phyloP scores from a whole-genome alignment of 164 flowering plant species.

The Liriodendron chinense region DNA sequence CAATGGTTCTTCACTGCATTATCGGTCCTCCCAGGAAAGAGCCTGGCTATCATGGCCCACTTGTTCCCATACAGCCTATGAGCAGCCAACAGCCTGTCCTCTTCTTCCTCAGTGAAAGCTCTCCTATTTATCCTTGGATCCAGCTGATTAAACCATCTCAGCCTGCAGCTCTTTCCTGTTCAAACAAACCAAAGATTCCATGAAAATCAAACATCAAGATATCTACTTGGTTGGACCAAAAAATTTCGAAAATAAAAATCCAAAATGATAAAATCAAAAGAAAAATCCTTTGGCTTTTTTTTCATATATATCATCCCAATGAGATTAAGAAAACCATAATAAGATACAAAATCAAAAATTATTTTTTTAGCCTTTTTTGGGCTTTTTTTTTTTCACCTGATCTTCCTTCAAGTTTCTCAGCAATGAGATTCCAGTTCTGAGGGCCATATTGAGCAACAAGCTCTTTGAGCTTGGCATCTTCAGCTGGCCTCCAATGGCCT shows the following conservation, averaged over 20 bases:
- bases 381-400: conserved; percentile 48
- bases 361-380: background rate
- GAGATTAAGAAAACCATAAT: background rate
- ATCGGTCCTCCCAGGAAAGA: conserved; percentile 78
- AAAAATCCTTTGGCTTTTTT: background rate
- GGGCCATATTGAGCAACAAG: conserved; percentile 74
- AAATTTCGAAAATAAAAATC: background rate
- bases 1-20: conserved; percentile 86
- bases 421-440: conserved; percentile 86
- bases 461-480: conserved; percentile 65
- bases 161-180: conserved; percentile 76
- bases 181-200: background rate
- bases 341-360: background rate
- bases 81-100: conserved; percentile 61
- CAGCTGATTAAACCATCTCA: conserved; percentile 85
- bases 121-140: conserved; percentile 74
- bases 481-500: conserved; percentile 83
- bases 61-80: conserved; percentile 63
- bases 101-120: conserved; percentile 72
- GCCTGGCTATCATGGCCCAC: conserved; percentile 78
- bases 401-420: conserved; percentile 75
- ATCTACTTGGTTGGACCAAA: background rate
- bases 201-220: background rate
- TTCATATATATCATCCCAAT: background rate
- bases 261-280: background rate